A percentile compares a stretch with the other conserved stretches of the same genome.
Evolutionary conservation across 306 rosid species (phyloP).

Genomic region (Glycine soja): DNA sequence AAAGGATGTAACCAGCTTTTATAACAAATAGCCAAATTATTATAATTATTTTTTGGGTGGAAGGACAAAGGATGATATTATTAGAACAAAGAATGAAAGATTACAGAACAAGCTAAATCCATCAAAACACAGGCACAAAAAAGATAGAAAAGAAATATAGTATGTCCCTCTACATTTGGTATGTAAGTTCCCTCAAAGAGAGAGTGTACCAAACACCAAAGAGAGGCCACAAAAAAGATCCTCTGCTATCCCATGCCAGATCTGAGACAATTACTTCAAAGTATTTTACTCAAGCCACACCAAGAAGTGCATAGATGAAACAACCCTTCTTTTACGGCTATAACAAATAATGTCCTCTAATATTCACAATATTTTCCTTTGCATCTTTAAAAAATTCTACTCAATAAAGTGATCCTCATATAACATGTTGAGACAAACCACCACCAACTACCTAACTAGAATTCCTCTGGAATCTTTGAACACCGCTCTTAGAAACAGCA

Average conservation of each 20-base stretch:
- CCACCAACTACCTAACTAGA: background rate
- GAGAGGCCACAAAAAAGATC: background rate
- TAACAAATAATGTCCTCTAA: background rate
- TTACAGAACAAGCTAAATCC: background rate
- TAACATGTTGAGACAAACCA: conserved; percentile 12
- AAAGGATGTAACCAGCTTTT: conserved; percentile 19
- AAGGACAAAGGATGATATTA: background rate
- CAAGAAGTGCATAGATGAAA: conserved; percentile 15
- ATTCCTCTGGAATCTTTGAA: background rate
- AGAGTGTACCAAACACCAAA: conserved; percentile 4
- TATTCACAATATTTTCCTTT: background rate
- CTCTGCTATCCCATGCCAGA: background rate
- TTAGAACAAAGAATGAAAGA: background rate
- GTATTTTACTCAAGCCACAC: conserved; percentile 18
- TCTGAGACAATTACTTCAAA: conserved; percentile 9
- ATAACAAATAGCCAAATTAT: background rate
- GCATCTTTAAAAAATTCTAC: too few species aligned
- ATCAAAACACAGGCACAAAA: background rate
- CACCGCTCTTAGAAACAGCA: background rate
- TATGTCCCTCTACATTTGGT: background rate
- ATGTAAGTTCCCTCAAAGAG: background rate
- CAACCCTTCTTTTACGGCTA: background rate
- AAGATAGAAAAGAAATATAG: conserved; percentile 7
- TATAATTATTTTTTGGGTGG: background rate
- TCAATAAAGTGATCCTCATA: background rate